Evolutionary conservation across 331 rosid genomes (phyloP).

Genomic region (Quercus tomentella): DNA sequence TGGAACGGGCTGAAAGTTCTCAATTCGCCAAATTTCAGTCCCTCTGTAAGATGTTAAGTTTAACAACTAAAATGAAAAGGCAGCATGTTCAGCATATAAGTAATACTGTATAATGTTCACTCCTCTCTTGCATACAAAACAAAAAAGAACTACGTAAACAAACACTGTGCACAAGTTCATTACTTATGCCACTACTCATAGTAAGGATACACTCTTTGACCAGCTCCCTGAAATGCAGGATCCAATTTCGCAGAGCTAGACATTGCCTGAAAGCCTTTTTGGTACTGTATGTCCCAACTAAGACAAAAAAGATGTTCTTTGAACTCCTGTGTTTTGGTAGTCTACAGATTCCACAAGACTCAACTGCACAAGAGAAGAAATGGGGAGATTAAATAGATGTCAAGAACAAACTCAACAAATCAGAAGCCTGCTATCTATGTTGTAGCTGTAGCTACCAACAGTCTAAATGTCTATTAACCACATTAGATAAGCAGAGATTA

Average conservation of each 20-base stretch:
- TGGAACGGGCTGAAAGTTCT: constrained; percentile 91
- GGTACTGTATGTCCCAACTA: constrained; percentile 27
- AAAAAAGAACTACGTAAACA: background rate
- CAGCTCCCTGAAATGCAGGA: constrained; percentile 97
- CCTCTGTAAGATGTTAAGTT: constrained; percentile 82
- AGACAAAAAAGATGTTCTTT: constrained; percentile 3
- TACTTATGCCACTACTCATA: constrained; percentile 12
- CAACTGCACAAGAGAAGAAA: constrained; percentile 25
- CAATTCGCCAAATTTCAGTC: constrained; percentile 97
- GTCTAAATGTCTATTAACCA: background rate
- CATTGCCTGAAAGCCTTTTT: constrained; percentile 52
- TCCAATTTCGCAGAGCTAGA: constrained; percentile 83
- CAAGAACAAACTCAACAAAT: constrained; percentile 15
- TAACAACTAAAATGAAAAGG: constrained; percentile 25
- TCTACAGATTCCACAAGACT: constrained; percentile 26
- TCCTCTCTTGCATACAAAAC: background rate
- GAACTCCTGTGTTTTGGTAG: background rate
- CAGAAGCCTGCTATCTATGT: constrained; percentile 15
- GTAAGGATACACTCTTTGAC: constrained; percentile 93
- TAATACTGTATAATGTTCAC: background rate
- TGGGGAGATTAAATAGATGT: constrained; percentile 2
- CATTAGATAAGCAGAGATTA: background rate
- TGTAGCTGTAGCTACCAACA: background rate
- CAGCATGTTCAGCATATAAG: constrained; percentile 3
- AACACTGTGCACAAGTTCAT: constrained; percentile 8